A percentile compares a stretch with the other conserved stretches of the same genome.
These are phyloP conservation scores for Jackrogersella minutella DNA, from an alignment of 495 filamentous ascomycete genomes.

Conservation along the genomic window DNA sequence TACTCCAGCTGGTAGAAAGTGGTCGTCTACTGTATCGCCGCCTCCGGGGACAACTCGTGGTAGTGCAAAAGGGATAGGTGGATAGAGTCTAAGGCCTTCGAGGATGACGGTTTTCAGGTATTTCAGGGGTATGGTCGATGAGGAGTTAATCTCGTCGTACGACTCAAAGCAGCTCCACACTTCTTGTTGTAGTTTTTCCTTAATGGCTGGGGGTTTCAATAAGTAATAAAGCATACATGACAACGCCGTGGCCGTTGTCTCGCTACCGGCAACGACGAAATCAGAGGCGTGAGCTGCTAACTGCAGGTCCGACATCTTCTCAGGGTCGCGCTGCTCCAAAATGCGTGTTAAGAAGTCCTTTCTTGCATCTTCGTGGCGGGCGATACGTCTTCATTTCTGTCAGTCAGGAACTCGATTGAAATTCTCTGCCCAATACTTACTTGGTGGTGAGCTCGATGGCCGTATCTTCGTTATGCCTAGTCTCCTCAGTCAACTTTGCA, in stretches of 20 bases:
- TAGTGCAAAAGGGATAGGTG: conserved; percentile 37
- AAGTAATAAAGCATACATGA: conserved; percentile 51
- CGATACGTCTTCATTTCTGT: conserved; percentile 15
- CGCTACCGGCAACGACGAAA: conserved; percentile 53
- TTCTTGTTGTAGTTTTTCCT: conserved; percentile 50
- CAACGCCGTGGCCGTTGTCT: conserved; percentile 56
- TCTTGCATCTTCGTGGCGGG: too few species aligned
- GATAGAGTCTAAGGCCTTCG: conserved; percentile 52
- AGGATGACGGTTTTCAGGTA: conserved; percentile 55
- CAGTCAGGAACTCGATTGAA: too few species aligned
- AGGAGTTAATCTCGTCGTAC: conserved; percentile 44
- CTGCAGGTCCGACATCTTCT: conserved; percentile 26
- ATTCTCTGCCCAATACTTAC: too few species aligned
- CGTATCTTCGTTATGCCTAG: too few species aligned
- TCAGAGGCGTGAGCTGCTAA: conserved; percentile 42
- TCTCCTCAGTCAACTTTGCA: too few species aligned
- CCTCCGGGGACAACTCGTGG: conserved; percentile 41
- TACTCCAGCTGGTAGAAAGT: conserved; percentile 50
- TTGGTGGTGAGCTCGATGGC: too few species aligned
- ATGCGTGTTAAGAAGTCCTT: conserved; percentile 39
- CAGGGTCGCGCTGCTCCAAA: conserved; percentile 26
- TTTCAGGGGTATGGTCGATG: conserved; percentile 37
- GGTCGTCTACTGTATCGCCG: conserved; percentile 47
- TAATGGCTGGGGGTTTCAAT: conserved; percentile 37
- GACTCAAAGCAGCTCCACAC: conserved; percentile 50